Evolutionary conservation across 1,284 basidiomycete species (phyloP).

Genomic region (Irpex sp.): DNA sequence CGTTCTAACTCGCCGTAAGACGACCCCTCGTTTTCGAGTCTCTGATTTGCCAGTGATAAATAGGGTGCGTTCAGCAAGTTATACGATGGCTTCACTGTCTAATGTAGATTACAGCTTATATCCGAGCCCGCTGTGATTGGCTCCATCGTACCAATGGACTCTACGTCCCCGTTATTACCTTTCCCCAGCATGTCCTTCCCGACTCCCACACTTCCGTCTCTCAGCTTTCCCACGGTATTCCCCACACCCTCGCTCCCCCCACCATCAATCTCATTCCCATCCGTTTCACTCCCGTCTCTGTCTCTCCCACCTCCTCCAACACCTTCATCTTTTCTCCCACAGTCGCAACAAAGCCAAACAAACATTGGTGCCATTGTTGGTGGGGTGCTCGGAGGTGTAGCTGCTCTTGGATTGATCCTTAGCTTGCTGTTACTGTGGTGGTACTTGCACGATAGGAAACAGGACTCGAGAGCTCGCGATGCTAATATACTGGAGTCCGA

Average conservation of each 20-base stretch:
- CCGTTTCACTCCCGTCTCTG: background rate
- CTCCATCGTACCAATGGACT: background rate
- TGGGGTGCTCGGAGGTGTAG: background rate
- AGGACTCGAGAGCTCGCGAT: background rate
- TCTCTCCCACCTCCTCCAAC: background rate
- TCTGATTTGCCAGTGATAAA: too few species aligned
- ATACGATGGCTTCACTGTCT: too few species aligned
- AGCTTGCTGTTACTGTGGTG: background rate
- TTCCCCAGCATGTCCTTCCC: background rate
- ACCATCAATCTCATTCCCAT: background rate
- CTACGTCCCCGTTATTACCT: too few species aligned
- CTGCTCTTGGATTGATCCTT: background rate
- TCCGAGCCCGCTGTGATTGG: too few species aligned
- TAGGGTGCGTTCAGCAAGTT: too few species aligned
- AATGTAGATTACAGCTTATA: too few species aligned
- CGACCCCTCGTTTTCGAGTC: too few species aligned
- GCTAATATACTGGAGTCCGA: background rate
- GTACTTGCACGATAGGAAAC: background rate
- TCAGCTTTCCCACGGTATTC: background rate
- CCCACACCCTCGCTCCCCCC: background rate
- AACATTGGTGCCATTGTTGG: conserved; percentile 1
- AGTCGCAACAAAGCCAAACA: background rate
- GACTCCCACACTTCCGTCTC: background rate
- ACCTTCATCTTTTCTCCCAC: background rate
- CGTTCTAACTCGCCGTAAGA: too few species aligned